These are phyloP conservation scores for Mycena pura DNA, from an alignment of 768 basidiomycete genomes.

Conservation along the genomic window DNA sequence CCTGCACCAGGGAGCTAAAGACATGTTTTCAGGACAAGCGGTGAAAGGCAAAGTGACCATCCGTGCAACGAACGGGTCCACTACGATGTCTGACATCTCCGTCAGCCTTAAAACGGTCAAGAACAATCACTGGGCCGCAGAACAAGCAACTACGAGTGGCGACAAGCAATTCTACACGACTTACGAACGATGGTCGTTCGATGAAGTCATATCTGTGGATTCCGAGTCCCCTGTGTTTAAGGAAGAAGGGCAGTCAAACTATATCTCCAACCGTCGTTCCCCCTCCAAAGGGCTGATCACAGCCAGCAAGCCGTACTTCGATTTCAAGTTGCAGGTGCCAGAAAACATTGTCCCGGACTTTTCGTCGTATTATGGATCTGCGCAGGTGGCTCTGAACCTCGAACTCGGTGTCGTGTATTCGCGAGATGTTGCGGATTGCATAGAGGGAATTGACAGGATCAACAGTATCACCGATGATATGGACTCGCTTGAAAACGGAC, in stretches of 20 bases:
- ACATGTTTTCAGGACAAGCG: neutral
- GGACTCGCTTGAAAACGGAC: neutral
- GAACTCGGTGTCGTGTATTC: slow-evolving; percentile 4
- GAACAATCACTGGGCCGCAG: neutral
- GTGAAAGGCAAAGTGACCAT: slow-evolving; percentile 13
- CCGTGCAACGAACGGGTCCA: neutral
- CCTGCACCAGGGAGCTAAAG: neutral
- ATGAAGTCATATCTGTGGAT: neutral
- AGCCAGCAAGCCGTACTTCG: neutral
- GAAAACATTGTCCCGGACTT: neutral
- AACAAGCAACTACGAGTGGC: neutral
- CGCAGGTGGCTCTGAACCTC: neutral
- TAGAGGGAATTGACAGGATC: neutral
- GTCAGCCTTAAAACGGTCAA: neutral
- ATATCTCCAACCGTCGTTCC: too few species aligned
- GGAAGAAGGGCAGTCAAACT: neutral
- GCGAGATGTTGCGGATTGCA: slow-evolving; percentile 1
- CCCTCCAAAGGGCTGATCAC: too few species aligned
- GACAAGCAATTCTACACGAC: neutral
- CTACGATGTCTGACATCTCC: slow-evolving; percentile 1
- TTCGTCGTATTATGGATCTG: slow-evolving; percentile 3
- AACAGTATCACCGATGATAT: neutral
- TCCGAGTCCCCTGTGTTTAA: neutral
- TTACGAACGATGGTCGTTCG: too few species aligned
- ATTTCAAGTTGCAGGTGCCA: slow-evolving; percentile 9